Evolutionary conservation across 2,329 filamentous ascomycete genomes (phyloP).

Genomic region (Sporothrix humicola): DNA sequence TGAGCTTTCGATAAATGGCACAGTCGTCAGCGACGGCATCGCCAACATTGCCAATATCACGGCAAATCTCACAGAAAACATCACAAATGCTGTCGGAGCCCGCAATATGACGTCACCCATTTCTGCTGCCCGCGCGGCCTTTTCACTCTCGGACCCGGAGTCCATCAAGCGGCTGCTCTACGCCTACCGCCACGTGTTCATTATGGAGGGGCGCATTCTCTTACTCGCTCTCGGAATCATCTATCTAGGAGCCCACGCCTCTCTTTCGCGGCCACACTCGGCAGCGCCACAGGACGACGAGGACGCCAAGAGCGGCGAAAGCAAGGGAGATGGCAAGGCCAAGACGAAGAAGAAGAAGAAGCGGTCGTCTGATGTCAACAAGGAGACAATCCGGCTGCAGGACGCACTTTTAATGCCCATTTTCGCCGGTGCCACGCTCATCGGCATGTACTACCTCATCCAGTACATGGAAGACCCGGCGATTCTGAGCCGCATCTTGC

Average conservation of each 20-base stretch:
- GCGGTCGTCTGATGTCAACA: not conserved
- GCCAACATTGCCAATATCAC: not conserved
- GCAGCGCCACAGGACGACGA: slow-evolving; percentile 60
- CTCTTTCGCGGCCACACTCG: slow-evolving; percentile 80
- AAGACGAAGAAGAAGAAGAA: slow-evolving; percentile 25
- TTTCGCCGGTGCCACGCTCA: slow-evolving; percentile 71
- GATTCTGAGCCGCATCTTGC: slow-evolving; percentile 80
- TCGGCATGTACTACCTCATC: slow-evolving; percentile 82
- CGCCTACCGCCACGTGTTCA: slow-evolving; percentile 47
- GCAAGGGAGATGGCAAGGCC: slow-evolving; percentile 53
- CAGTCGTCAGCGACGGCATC: not conserved
- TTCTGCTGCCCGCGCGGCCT: not conserved
- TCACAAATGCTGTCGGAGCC: not conserved
- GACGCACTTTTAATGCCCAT: slow-evolving; percentile 88
- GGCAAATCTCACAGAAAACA: not conserved
- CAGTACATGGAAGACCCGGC: slow-evolving; percentile 84
- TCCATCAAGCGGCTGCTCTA: slow-evolving; percentile 21
- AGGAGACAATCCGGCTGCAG: slow-evolving; percentile 68
- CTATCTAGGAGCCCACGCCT: slow-evolving; percentile 82
- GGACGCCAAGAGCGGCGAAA: slow-evolving; percentile 41
- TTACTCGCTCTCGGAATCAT: slow-evolving; percentile 80
- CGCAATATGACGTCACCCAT: not conserved
- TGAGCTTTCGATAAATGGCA: slow-evolving; percentile 16
- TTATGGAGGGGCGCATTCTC: slow-evolving; percentile 56
- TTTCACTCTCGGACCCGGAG: not conserved